phyloP scores from a whole-genome alignment of 805 yeast species.

The Blastobotrys chiropterorum region DNA sequence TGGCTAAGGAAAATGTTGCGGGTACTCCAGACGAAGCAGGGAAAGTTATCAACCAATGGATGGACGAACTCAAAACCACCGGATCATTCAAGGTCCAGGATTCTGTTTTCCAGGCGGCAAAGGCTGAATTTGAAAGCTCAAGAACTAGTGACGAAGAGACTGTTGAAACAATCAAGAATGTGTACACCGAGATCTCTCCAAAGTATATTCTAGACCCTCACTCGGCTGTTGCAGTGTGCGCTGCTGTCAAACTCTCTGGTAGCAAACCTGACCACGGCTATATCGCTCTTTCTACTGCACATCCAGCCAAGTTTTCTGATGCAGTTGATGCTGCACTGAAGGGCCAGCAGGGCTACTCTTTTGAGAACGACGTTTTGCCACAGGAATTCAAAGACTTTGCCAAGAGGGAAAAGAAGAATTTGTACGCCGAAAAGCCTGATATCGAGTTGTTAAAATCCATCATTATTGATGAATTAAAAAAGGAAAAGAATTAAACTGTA shows the following conservation, averaged over 20 bases:
- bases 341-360: constrained; percentile 65
- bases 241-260: constrained; percentile 53
- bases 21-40: constrained; percentile 66
- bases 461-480: constrained; percentile 63
- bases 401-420: constrained; percentile 66
- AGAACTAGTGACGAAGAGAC: constrained; percentile 77
- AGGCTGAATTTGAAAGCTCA: constrained; percentile 65
- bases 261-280: constrained; percentile 37
- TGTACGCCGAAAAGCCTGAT: constrained; percentile 63
- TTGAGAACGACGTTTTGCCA: constrained; percentile 85
- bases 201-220: constrained; percentile 93
- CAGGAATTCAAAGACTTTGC: constrained; percentile 73
- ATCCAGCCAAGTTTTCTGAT: constrained; percentile 96
- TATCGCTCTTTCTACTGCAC: constrained; percentile 91
- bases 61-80: constrained; percentile 63
- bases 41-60: constrained; percentile 61
- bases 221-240: constrained; percentile 88
- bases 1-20: constrained; percentile 67
- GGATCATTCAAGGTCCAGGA: constrained; percentile 73
- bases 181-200: constrained; percentile 51
- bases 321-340: constrained; percentile 81
- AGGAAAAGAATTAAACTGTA: constrained; percentile 27
- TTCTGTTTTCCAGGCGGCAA: constrained; percentile 60
- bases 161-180: constrained; percentile 63
- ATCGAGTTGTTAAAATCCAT: constrained; percentile 67